phyloP scores from a whole-genome alignment of 2,329 filamentous ascomycete genomes.

The Phyllosticta citrichinensis region DNA sequence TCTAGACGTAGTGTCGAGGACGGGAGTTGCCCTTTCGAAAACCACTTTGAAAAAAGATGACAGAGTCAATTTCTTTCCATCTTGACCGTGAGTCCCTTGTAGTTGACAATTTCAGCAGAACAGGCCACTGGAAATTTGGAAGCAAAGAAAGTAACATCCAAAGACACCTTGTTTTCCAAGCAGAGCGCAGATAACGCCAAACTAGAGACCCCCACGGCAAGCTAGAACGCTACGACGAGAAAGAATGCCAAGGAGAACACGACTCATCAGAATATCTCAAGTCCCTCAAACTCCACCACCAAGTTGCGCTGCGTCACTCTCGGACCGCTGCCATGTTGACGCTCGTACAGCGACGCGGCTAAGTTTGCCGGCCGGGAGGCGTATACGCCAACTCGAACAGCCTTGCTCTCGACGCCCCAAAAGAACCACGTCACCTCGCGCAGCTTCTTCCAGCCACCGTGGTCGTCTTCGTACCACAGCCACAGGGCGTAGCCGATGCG shows the following conservation, averaged over 20 bases:
- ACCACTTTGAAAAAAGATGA: too few relatives aligned
- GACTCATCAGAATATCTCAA: constrained; percentile 27
- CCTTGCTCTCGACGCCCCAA: constrained; percentile 49
- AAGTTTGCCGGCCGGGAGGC: constrained; percentile 46
- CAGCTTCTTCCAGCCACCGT: constrained; percentile 43
- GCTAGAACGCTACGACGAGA: not conserved
- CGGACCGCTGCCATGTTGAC: constrained; percentile 19
- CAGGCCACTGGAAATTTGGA: too few relatives aligned
- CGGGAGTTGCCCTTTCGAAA: too few relatives aligned
- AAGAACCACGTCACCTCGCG: constrained; percentile 54
- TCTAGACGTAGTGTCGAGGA: too few relatives aligned
- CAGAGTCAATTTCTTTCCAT: too few relatives aligned
- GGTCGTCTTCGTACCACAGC: constrained; percentile 45
- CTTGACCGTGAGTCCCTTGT: too few relatives aligned
- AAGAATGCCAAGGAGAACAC: not conserved
- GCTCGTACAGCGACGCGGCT: constrained; percentile 24
- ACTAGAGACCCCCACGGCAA: too few relatives aligned
- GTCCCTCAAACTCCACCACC: constrained; percentile 31
- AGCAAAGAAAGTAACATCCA: too few relatives aligned
- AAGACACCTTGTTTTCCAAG: too few relatives aligned
- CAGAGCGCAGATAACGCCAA: too few relatives aligned
- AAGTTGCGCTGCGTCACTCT: constrained; percentile 24
- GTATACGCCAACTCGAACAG: constrained; percentile 48
- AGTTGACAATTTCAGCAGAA: too few relatives aligned
- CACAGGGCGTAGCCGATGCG: constrained; percentile 46